Evolutionary conservation across 2,329 filamentous ascomycete species (phyloP), one percentile per base, ranked within the genome.

Genomic region (Celoporthe dispersa): DNA sequence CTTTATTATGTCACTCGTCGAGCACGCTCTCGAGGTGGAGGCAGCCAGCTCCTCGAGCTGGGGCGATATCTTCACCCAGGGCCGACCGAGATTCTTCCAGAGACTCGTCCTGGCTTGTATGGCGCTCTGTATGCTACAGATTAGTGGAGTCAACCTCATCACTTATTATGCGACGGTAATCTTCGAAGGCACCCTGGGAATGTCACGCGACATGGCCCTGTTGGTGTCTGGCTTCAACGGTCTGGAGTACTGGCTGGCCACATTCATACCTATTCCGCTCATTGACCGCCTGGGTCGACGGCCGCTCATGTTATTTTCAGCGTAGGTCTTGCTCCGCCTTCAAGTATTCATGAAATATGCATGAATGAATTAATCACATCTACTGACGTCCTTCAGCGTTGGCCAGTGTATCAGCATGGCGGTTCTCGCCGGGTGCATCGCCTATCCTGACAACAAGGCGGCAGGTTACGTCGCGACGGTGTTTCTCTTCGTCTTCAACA

Each of bases 211-310:
- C 64, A 81, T 88, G 51, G 86, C 91, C 0, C 82, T 90, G 9
- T 89, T 88, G 39, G 77, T 84, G 22, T 87, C 84, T 1, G 86
- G 88, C 1, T 82, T 86, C 71, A 85, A 85, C 73, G 83, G 83
- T 16, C 80, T 79, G 1, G 79, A 80, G 63, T 87, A 87, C 76
- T 82, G 85, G 72, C 82, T 87, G 77, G 80, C 86, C 0, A 90
- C 90, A 3, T 87, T 90, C 87, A 84, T 84, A 0, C 82, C 84
- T 1, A 83, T 86, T 28, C 89, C 89, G 77, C 83, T 91, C 35
- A 88, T 91, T 51, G 90, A 92, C 78, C 85, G 87, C 1, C 87
- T 90, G 3, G 90, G 90, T 22, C 31, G 76, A 8, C 76, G 76
- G 63, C 76, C 65, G 16, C 68, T 69, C 73, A 14, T 78, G 76